Evolutionary conservation across 1,284 basidiomycete species (phyloP), one percentile per base, ranked within the genome.

Genomic region (Pseudozyma sp.): DNA sequence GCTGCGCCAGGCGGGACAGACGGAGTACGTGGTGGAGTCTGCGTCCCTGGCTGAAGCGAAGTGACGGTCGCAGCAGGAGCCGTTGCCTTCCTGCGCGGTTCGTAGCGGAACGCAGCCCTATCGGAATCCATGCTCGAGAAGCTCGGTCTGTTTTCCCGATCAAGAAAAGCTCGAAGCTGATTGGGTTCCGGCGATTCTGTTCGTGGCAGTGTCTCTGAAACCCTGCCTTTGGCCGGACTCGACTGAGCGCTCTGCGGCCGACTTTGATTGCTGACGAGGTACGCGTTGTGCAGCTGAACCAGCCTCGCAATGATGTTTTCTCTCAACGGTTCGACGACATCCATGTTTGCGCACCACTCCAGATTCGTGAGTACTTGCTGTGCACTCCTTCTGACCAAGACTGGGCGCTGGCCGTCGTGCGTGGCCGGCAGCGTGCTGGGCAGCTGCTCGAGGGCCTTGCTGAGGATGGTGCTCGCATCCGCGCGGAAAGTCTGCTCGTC

Each of bases 401-500:
- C 63, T 2, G 59, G 55, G 14, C 55, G 67, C 54, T 56, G 46
- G 1, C 72, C 63, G n/a, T 70, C 60, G 35, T 69, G 59, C 5
- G 71, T 68, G 13, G 67, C 51, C 6, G 68, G 58, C 33, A 68
- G 48, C 7, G 57, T 65, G 47, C 55, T 52, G 0, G 62, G 60
- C 39, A 79, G 48, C 31, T 66, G 60, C n/a, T 68, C 63, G 14
- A 72, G 62, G 16, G 73, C 76, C 52, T 80, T 78, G 34, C 51
- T 52, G 17, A 80, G 51, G 42, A 80, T 80, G 16, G 63, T 68
- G 45, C 65, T 69, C 17, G 78, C 78, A 19, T 80, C 78, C 5
- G 74, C 71, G 4, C 73, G 63, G 63, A 77, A 77, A 17, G 75
- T 69, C 53, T 75, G 67, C 24, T 63, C 72, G 52, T 80, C 75